These are phyloP conservation scores for Penicilliopsis zonata DNA, from an alignment of 495 filamentous ascomycete species.

Conservation along the genomic window DNA sequence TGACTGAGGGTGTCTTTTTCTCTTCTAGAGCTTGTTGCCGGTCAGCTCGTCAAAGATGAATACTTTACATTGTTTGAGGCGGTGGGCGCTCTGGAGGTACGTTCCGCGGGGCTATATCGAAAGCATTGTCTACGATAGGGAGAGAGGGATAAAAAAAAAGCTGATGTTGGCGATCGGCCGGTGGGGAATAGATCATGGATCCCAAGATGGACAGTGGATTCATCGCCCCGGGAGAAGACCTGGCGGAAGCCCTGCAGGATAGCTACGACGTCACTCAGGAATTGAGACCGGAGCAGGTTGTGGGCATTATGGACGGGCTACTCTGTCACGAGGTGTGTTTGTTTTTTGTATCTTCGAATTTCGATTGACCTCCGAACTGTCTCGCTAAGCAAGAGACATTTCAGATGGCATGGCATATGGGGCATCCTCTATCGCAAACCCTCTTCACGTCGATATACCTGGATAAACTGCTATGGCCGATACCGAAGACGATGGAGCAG, in stretches of 20 bases:
- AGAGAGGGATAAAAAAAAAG: too few relatives aligned
- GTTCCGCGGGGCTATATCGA: conserved; percentile 11
- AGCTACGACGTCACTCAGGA: conserved; percentile 67
- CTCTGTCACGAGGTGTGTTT: conserved; percentile 68
- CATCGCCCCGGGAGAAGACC: conserved; percentile 56
- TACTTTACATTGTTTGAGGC: conserved; percentile 87
- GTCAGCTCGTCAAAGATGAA: conserved; percentile 87
- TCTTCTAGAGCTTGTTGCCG: conserved; percentile 59
- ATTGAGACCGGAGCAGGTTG: conserved; percentile 63
- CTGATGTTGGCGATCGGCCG: too few relatives aligned
- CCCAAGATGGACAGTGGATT: conserved; percentile 96
- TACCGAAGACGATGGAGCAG: conserved; percentile 52
- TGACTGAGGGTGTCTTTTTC: conserved; percentile 6
- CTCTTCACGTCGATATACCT: conserved; percentile 92
- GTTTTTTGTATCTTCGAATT: neutral
- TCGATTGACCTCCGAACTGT: too few relatives aligned
- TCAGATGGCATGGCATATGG: conserved; percentile 94
- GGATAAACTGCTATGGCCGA: conserved; percentile 66
- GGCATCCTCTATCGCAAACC: conserved; percentile 87
- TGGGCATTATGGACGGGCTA: conserved; percentile 91
- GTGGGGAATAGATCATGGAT: conserved; percentile 76
- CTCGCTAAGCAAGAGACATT: conserved; percentile 12
- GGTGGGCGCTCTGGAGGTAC: conserved; percentile 87
- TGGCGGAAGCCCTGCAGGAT: conserved; percentile 50
- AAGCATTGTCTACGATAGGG: too few relatives aligned